These are phyloP conservation scores for Starmerella davenportii DNA, from an alignment of 805 yeast species.

Conservation along the genomic window DNA sequence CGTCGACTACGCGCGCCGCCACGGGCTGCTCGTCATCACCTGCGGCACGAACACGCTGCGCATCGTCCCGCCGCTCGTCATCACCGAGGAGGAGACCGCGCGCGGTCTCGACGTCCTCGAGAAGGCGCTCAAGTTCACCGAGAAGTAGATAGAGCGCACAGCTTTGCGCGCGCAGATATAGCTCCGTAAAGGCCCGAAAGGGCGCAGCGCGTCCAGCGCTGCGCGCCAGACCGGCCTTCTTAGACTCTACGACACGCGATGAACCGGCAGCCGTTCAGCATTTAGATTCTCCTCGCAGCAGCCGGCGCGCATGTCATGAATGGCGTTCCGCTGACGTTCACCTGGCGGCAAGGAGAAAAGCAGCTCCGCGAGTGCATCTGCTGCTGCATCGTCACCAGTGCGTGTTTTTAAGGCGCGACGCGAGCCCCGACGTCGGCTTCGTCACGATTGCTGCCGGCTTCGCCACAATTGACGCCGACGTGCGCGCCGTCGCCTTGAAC, in stretches of 20 bases:
- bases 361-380: neutral
- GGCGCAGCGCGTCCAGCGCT: too few relatives aligned
- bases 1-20: slow-evolving; percentile 52
- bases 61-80: slow-evolving; percentile 81
- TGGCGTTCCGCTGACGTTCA: too few relatives aligned
- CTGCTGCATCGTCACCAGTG: slow-evolving; percentile 7
- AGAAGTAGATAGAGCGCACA: neutral
- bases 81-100: slow-evolving; percentile 46
- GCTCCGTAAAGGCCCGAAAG: too few relatives aligned
- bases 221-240: too few relatives aligned
- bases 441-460: neutral
- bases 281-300: too few relatives aligned
- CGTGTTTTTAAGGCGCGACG: slow-evolving; percentile 10
- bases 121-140: slow-evolving; percentile 23
- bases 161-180: too few relatives aligned
- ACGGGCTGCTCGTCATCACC: slow-evolving; percentile 69
- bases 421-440: slow-evolving; percentile 9
- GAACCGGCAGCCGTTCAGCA: too few relatives aligned
- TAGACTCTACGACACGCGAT: too few relatives aligned
- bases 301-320: too few relatives aligned
- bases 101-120: slow-evolving; percentile 59
- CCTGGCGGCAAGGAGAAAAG: neutral
- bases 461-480: neutral
- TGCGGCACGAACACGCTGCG: slow-evolving; percentile 87
- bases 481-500: neutral